Conservation (phyloP, 148 eudicot species). For the Oxyria digyna region DNA sequence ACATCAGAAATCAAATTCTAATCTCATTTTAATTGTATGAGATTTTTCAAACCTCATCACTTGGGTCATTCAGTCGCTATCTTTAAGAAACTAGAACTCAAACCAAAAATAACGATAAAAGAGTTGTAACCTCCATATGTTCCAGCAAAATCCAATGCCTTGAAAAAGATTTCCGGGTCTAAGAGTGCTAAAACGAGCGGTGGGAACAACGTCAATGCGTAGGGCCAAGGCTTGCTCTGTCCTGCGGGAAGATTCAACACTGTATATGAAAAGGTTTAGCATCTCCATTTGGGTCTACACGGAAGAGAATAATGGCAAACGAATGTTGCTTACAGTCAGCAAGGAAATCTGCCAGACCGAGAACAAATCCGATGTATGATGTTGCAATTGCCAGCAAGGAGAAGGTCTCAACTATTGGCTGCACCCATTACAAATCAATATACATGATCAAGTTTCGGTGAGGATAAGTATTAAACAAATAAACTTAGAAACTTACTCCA, state of each 20-base stretch:
- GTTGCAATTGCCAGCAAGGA: conserved; percentile 88
- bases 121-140: conserved; percentile 72
- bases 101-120: too few relatives aligned
- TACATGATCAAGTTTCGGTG: neutral
- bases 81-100: too few relatives aligned
- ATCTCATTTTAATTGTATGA: too few relatives aligned
- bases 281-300: neutral
- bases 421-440: conserved; percentile 14
- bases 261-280: conserved; percentile 20
- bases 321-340: conserved; percentile 61
- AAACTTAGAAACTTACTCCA: conserved; percentile 36
- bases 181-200: conserved; percentile 59
- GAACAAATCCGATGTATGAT: conserved; percentile 83
- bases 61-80: too few relatives aligned
- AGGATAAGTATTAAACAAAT: neutral
- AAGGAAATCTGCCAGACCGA: conserved; percentile 86
- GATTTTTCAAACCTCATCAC: too few relatives aligned
- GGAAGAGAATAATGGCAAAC: neutral
- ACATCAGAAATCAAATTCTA: too few relatives aligned
- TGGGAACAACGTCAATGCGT: conserved; percentile 63
- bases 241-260: conserved; percentile 79
- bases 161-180: conserved; percentile 90
- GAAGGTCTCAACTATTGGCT: conserved; percentile 83
- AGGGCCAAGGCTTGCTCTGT: conserved; percentile 56
- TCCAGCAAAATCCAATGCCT: conserved; percentile 96